Evolutionary conservation across 257 asterid species (phyloP).

Genomic region (Solanum ossicruentum): DNA sequence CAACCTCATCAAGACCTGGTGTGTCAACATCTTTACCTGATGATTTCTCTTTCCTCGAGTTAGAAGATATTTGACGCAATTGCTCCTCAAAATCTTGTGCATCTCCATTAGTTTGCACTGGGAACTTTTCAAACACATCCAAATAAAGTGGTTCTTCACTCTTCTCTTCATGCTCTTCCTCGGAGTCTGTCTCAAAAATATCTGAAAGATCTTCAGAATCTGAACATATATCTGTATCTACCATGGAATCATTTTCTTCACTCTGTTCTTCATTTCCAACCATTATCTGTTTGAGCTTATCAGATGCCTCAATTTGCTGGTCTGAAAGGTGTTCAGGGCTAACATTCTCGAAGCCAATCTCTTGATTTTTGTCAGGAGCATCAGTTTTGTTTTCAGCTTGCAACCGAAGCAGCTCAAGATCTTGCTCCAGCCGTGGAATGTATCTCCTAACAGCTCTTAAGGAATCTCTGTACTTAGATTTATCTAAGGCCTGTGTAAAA

Average conservation of each 20-base stretch:
- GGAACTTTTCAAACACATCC: conserved; percentile 69
- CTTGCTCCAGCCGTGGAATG: conserved; percentile 87
- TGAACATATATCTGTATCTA: conserved; percentile 34
- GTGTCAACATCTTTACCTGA: conserved; percentile 18
- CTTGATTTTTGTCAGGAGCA: conserved; percentile 12
- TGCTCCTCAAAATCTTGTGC: conserved; percentile 56
- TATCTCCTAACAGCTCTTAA: conserved; percentile 64
- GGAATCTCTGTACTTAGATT: conserved; percentile 83
- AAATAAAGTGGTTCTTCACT: conserved; percentile 44
- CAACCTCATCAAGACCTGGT: conserved; percentile 74
- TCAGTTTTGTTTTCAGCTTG: conserved; percentile 34
- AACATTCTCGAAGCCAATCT: conserved; percentile 10
- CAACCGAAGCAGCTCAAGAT: conserved; percentile 62
- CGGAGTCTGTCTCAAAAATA: conserved; percentile 72
- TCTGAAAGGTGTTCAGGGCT: conserved; percentile 10
- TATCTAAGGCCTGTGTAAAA: conserved; percentile 80
- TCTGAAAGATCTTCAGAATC: conserved; percentile 81
- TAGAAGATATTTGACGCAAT: conserved; percentile 50
- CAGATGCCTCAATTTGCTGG: conserved; percentile 36
- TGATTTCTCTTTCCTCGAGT: conserved; percentile 40
- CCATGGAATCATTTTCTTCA: conserved; percentile 19
- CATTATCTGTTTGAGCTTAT: conserved; percentile 43
- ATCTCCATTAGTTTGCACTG: conserved; percentile 21
- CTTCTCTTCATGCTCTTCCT: conserved; percentile 33
- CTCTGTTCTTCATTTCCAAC: conserved; percentile 26